Base-by-base conservation (phyloP, 2,329 filamentous ascomycete species). In the Capronia epimyces region DNA sequence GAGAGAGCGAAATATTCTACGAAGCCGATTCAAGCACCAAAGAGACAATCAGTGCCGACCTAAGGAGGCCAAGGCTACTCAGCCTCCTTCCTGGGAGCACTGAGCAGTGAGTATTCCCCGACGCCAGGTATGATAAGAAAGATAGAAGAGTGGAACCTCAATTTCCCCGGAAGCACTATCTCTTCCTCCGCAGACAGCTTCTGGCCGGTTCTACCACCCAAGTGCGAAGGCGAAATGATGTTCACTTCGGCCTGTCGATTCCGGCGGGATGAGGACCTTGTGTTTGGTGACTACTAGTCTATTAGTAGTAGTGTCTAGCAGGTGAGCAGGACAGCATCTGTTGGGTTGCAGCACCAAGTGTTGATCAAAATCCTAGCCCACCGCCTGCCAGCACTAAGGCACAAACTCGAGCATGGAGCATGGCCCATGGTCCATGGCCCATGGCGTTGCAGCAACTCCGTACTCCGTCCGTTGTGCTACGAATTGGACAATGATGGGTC, bases 161-260 rank as follows among this genome's bases (percentile, higher is more conserved):
- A 60, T 60, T 53, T 60, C 55, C 53, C 53, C 56, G 56, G 53
- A 57, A 60, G 58, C 58, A 52, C 57, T 55, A 59, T 40, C 24
- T 39, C 18, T 31, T 50, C 43, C 55, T 57, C 55, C 55, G 52
- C 55, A 54, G 39, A 32, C 52, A 48, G 48, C 29, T 47, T 47
- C 36, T 41, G 39, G 15, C 25, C 44, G 50, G 39, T 25, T 25
- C 39, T 18, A 5, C 20, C 39, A 22, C 15, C 27, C 27, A 32
- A 9, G 15, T 10, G 36, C 15, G 15, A 46, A 32, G 39, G 49
- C 43, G 49, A 46, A 43, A 51, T 46, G 18, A 20, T 39, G 22
- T 15, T 31, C 32, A 31, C 37, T 21, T 32, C 37, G 24, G 49
- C 12, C 15, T 20, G 10, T 22, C 18, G 10, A 42, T 7, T 13